Evolutionary conservation across 2,329 filamentous ascomycete genomes (phyloP), one percentile per base, ranked within the genome.

Genomic region (Ophiosphaerella narmari): DNA sequence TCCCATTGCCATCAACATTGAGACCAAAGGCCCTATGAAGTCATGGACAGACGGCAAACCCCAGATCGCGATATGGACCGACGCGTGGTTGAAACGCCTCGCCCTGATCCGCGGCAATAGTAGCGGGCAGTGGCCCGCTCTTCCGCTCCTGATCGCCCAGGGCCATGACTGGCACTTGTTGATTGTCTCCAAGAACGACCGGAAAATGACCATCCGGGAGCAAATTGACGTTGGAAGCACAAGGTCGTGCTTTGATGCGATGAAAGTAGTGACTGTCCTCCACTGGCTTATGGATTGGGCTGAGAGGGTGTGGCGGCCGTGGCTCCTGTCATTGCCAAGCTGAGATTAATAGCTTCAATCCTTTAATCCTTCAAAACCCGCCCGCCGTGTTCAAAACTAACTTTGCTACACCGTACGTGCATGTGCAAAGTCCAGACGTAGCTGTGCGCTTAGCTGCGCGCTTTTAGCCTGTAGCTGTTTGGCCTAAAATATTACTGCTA

Each of bases 91-190:
- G 50, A 55, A 54, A 37, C 58, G 63, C 21, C 54, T 59, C 39
- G 40, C 49, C 33, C 50, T 65, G 2, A 46, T 63, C 13, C 29
- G 8, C 18, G 31, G 34, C 32, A 23, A 39, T 32, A 29, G 26
- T 29, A 29, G 26, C 26, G 26, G 6, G 26, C 26, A 29, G 34
- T 63, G 46, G 55, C 62, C 57, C 11, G 60, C 59, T 11, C 36
- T 65, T 7, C 61, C 57, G 45, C 42, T 65, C 35, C 56, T 62
- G 16, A 66, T 63, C 41, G 53, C 56, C 9, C 60, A 67, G 42
- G 62, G 61, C 1, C 63, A 67, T 55, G 57, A 66, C 24, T 67
- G 59, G 63, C 60, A 66, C 46, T 48, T 67, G 43, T 39, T 67
- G 18, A 54, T 68, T 32, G 46, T 63, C 12, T 55, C 55, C 0